Percentiles rank a stretch among this genome's conserved stretches.
phyloP scores from a whole-genome alignment of 495 filamentous ascomycete species.

The Aspergillus carlsbadensis region DNA sequence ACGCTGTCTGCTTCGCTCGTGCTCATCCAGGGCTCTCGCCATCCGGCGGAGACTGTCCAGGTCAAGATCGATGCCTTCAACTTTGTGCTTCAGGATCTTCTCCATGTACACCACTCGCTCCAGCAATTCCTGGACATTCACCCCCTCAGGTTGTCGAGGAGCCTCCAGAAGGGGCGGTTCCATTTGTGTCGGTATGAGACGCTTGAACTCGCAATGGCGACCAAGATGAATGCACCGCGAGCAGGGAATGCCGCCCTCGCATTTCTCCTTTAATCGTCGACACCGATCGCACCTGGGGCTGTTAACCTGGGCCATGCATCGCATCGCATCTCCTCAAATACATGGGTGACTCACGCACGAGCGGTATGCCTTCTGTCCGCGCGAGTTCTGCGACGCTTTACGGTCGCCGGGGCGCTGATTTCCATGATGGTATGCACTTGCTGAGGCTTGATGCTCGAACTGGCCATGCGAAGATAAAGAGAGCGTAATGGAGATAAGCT shows the following conservation, averaged over 20 bases:
- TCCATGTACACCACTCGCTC: slow-evolving; percentile 4
- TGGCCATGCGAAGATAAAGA: no score
- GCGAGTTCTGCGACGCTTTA: background rate
- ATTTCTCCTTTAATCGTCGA: slow-evolving; percentile 2
- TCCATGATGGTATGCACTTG: background rate
- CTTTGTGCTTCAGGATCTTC: slow-evolving; percentile 1
- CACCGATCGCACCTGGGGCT: background rate
- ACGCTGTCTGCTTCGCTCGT: background rate
- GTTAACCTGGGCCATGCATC: background rate
- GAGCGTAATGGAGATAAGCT: no score
- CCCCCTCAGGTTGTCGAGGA: background rate
- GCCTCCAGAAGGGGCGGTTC: background rate
- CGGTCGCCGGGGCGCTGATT: background rate
- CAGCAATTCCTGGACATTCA: background rate
- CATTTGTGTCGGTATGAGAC: background rate
- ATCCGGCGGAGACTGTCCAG: background rate
- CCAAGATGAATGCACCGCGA: background rate
- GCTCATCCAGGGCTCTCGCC: background rate
- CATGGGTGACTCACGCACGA: background rate
- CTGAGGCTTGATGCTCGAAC: no score
- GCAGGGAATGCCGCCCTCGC: slow-evolving; percentile 1
- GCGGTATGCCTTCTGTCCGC: background rate
- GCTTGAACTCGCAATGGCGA: slow-evolving; percentile 1
- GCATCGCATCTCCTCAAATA: no score
- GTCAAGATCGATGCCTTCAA: background rate